A percentile compares a stretch with the other conserved stretches of the same genome.
phyloP scores from a whole-genome alignment of 2,329 filamentous ascomycete species.

The Massarina eburnea region DNA sequence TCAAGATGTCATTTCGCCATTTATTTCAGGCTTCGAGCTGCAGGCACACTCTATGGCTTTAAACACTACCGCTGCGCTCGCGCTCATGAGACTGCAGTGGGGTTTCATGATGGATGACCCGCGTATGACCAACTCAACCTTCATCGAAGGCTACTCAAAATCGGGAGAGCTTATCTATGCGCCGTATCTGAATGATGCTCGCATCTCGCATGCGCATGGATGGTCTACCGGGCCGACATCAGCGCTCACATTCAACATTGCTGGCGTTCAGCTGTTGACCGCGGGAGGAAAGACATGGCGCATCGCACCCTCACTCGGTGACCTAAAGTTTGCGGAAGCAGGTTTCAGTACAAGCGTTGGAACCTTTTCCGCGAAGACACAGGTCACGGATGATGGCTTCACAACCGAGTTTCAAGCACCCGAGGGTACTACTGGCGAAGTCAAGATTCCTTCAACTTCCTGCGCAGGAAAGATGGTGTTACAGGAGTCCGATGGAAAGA shows the following conservation, averaged over 20 bases:
- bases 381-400: constrained; percentile 16
- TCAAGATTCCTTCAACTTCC: constrained; percentile 22
- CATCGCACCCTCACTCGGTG: constrained; percentile 41
- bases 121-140: constrained; percentile 56
- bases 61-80: constrained; percentile 44
- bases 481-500: constrained; percentile 16
- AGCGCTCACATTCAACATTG: constrained; percentile 46
- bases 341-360: constrained; percentile 44
- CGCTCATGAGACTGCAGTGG: constrained; percentile 53
- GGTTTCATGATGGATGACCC: constrained; percentile 59
- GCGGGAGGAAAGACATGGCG: constrained; percentile 43
- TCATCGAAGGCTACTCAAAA: constrained; percentile 54
- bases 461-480: constrained; percentile 25
- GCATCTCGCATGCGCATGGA: constrained; percentile 54
- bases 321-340: constrained; percentile 40
- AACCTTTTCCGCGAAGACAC: constrained; percentile 37
- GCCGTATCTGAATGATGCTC: constrained; percentile 52
- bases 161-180: constrained; percentile 53
- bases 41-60: constrained; percentile 48
- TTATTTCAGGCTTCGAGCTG: constrained; percentile 52
- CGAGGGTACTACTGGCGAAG: constrained; percentile 31
- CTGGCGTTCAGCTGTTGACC: constrained; percentile 45
- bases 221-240: constrained; percentile 55
- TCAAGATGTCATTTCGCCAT: constrained; percentile 51
- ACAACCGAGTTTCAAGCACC: constrained; percentile 33